Conservation (phyloP, 805 yeast genomes). For the Pichia sporocuriosa region DNA sequence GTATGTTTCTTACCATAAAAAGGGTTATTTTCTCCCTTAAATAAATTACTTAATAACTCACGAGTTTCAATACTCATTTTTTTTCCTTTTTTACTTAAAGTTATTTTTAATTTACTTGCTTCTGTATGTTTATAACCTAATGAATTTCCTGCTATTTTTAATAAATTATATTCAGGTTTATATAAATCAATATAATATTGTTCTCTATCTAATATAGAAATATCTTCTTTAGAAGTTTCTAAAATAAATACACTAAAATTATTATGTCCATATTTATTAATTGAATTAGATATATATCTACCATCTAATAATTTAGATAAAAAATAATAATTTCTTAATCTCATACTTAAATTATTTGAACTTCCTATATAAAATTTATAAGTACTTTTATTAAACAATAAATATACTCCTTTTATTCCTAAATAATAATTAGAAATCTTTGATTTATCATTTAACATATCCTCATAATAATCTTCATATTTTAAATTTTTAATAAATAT, state of each 20-base stretch:
- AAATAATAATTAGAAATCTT: not conserved
- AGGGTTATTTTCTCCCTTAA: not conserved
- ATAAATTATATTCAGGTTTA: not conserved
- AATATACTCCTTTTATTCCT: constrained; percentile 1
- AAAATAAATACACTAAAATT: not conserved
- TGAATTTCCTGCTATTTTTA: not conserved
- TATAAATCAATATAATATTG: not conserved
- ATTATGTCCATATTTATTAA: not conserved
- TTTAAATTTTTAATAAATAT: not conserved
- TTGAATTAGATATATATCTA: not conserved
- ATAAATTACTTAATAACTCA: not conserved
- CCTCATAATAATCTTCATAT: not conserved
- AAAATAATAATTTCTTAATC: not conserved
- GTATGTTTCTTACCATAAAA: not conserved
- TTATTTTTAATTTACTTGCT: not conserved
- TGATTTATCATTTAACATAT: not conserved
- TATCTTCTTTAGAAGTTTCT: not conserved
- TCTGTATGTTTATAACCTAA: not conserved
- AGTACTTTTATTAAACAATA: not conserved
- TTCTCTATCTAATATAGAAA: not conserved
- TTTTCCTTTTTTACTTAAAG: not conserved
- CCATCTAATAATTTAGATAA: not conserved
- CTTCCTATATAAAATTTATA: not conserved
- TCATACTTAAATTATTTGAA: not conserved
- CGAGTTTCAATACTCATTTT: not conserved